Evolutionary conservation across 78 protist genomes (phyloP), one percentile per base, ranked within the genome.

Genomic region (Dictyostelium intermedium): DNA sequence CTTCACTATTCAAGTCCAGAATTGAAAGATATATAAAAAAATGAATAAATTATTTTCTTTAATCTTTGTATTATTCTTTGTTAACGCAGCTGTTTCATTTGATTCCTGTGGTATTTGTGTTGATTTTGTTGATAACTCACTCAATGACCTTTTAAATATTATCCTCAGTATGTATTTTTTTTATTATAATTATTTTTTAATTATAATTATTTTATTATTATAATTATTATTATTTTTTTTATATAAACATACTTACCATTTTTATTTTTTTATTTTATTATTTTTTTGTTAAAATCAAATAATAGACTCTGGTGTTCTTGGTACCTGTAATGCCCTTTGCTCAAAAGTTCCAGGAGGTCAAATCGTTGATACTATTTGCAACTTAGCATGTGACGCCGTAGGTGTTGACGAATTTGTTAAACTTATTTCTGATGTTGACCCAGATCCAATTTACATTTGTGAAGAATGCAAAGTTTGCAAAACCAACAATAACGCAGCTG

Each of bases 391-490:
- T 35, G 84, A 43, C 50, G 47, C 53, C 18, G 43, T 89, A 16
- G 93, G 93, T 53, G 79, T 89, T 53, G 84, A 76, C 5, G 93
- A 70, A 73, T 89, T 89, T 66, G 34, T 89, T 69, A 89, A 77
- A 47, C 41, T 82, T 5, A 18, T 77, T 27, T 37, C 47, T 1
- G 84, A 89, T 5, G 84, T 18, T 7, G 93, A 89, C 72, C 84
- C 84, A 69, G 93, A 89, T 50, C 93, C 93, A 32, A 70, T 89
- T 63, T 82, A 82, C 72, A 70, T 89, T 45, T 89, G 93, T 53
- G 84, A 89, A 34, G 2, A 25, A 8, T 25, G 18, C 9, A 89
- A 45, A 30, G 84, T 56, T 11, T 89, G 93, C 70, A 50, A 80
- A 82, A 18, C 32, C 47, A 66, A 43, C n/a, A 83, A 74, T 45